Conservation (phyloP, 805 yeast genomes). For the Priceomyces fermenticarens region DNA sequence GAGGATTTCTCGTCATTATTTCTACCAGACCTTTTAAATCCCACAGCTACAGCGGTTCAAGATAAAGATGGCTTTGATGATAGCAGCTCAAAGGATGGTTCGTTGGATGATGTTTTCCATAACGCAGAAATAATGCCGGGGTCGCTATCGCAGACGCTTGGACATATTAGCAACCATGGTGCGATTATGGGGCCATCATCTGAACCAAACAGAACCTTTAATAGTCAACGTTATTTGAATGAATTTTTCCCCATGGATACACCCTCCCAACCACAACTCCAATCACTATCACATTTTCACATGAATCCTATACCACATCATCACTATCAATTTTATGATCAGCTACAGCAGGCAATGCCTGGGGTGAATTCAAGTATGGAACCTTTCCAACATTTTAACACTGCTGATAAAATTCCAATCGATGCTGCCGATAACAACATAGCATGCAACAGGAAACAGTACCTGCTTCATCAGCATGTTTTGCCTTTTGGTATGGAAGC, state of each 20-base stretch:
- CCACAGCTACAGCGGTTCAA: slow-evolving; percentile 2
- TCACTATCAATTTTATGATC: neutral
- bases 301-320: slow-evolving; percentile 7
- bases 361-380: neutral
- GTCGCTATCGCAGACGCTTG: no score
- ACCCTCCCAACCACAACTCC: slow-evolving; percentile 3
- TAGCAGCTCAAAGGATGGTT: neutral
- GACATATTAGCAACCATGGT: neutral
- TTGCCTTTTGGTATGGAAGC: no score
- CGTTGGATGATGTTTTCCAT: neutral
- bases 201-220: no score
- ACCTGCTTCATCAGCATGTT: no score
- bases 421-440: no score
- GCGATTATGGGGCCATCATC: no score
- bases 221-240: no score
- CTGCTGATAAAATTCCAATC: no score
- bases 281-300: slow-evolving; percentile 4
- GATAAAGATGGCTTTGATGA: neutral
- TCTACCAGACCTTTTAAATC: slow-evolving; percentile 37
- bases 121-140: neutral
- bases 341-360: neutral
- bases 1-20: slow-evolving; percentile 43
- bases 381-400: no score
- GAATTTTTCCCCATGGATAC: slow-evolving; percentile 24
- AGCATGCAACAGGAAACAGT: no score